A percentile compares a stretch with the other conserved stretches of the same genome.
phyloP scores from a whole-genome alignment of 495 filamentous ascomycete species.

The Penicillium bialowiezense region DNA sequence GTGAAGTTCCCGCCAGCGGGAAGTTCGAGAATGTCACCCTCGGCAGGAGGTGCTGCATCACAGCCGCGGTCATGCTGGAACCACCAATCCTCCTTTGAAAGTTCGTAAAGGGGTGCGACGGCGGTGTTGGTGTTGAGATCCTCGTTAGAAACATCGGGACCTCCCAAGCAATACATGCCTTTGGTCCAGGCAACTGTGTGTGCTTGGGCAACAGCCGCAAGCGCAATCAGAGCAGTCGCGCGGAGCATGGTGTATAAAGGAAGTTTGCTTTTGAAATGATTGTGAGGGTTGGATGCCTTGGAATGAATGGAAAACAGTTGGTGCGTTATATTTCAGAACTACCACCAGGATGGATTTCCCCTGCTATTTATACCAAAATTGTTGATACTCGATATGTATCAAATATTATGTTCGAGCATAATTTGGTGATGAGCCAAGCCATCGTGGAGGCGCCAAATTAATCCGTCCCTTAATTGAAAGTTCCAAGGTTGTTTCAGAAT shows the following conservation, averaged over 20 bases:
- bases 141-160: slow-evolving; percentile 19
- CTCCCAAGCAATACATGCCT: slow-evolving; percentile 50
- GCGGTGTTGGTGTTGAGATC: slow-evolving; percentile 41
- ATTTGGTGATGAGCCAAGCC: not conserved
- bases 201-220: slow-evolving; percentile 26
- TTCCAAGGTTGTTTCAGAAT: not conserved
- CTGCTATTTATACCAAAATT: not conserved
- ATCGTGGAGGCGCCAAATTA: not conserved
- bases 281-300: no score
- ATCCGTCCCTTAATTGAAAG: not conserved
- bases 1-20: slow-evolving; percentile 53
- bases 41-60: slow-evolving; percentile 36
- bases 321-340: not conserved
- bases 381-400: not conserved
- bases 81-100: slow-evolving; percentile 46
- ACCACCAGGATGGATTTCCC: not conserved
- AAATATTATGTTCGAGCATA: not conserved
- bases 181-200: slow-evolving; percentile 44
- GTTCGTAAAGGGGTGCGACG: slow-evolving; percentile 43
- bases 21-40: slow-evolving; percentile 43
- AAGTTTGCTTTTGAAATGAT: no score
- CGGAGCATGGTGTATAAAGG: not conserved
- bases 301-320: no score
- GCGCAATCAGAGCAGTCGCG: not conserved
- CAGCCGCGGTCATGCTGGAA: slow-evolving; percentile 51